Conservation (phyloP, 495 filamentous ascomycete species). For the Aspergillus conjunctus region DNA sequence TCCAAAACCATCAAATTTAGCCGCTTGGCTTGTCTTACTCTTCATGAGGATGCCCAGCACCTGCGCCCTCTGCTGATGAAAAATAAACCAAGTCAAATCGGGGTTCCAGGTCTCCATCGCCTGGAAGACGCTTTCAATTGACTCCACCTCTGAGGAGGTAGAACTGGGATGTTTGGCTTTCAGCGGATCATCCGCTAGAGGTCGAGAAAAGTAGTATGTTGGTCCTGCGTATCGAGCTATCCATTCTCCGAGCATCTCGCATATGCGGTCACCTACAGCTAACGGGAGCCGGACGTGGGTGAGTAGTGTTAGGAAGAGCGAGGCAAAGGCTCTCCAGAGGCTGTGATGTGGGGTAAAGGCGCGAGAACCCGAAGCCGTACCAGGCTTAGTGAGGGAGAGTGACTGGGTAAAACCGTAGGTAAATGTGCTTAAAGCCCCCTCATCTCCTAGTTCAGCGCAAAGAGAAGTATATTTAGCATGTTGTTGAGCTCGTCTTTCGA, state of each 20-base stretch:
- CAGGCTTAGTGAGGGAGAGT: constrained; percentile 27
- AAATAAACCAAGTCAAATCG: constrained; percentile 52
- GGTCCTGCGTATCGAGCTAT: constrained; percentile 41
- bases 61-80: constrained; percentile 27
- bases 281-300: constrained; percentile 43
- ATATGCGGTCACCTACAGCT: constrained; percentile 42
- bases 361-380: constrained; percentile 25
- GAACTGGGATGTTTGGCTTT: not conserved
- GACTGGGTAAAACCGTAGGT: constrained; percentile 21
- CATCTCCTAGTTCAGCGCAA: not conserved
- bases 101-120: constrained; percentile 50
- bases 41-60: constrained; percentile 1
- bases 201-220: constrained; percentile 34
- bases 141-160: constrained; percentile 21
- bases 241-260: constrained; percentile 43
- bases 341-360: constrained; percentile 45
- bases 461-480: constrained; percentile 13
- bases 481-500: constrained; percentile 34
- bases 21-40: constrained; percentile 4
- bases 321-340: constrained; percentile 41
- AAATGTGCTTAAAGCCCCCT: not conserved
- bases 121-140: constrained; percentile 36
- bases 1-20: constrained; percentile 12
- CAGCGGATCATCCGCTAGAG: not conserved
- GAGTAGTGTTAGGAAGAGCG: constrained; percentile 44